These are phyloP conservation scores for Quercus rubra DNA, from an alignment of 306 rosid species.

Conservation along the genomic window DNA sequence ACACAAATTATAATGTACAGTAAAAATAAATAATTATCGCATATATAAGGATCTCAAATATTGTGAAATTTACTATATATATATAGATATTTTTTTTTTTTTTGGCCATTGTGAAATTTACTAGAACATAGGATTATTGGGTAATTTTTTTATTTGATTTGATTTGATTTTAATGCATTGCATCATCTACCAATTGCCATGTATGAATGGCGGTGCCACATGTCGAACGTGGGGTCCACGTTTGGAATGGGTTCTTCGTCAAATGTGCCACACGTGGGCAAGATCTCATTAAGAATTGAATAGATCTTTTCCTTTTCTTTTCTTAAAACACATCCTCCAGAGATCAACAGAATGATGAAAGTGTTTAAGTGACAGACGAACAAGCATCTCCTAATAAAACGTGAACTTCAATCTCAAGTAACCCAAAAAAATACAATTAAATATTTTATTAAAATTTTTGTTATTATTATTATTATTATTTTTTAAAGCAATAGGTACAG, in stretches of 20 bases:
- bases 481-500: too few species aligned
- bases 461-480: too few species aligned
- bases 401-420: slow-evolving; percentile 37
- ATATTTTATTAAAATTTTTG: too few species aligned
- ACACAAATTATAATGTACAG: too few species aligned
- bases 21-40: too few species aligned
- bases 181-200: neutral
- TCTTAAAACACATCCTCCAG: neutral
- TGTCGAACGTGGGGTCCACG: neutral
- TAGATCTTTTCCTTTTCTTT: neutral
- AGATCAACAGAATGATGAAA: neutral
- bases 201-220: neutral
- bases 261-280: neutral
- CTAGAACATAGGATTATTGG: too few species aligned
- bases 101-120: too few species aligned
- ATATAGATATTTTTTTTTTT: too few species aligned
- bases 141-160: too few species aligned
- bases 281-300: neutral
- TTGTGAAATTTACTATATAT: too few species aligned
- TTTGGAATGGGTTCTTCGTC: neutral
- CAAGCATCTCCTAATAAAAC: slow-evolving; percentile 3
- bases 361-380: neutral
- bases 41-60: too few species aligned
- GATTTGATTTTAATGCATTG: too few species aligned
- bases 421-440: neutral